Evolutionary conservation across 169 alveolate species (phyloP).

Genomic region (Plasmodium berghei): DNA sequence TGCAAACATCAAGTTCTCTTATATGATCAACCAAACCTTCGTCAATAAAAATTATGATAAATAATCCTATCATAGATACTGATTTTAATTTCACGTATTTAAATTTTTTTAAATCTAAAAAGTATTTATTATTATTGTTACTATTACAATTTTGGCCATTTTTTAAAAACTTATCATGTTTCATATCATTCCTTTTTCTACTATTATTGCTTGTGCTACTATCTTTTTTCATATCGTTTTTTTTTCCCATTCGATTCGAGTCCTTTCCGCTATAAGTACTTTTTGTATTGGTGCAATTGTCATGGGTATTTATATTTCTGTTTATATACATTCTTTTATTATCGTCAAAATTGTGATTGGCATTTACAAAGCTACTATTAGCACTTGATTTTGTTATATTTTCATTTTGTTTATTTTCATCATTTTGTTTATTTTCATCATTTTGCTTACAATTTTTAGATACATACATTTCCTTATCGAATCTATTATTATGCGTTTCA

Average conservation of each 20-base stretch:
- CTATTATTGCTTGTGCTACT: background rate
- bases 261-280: background rate
- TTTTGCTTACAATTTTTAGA: too few species aligned
- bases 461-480: too few species aligned
- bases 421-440: too few species aligned
- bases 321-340: background rate
- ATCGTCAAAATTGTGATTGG: too few species aligned
- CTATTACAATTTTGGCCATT: background rate
- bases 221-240: background rate
- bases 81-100: conserved; percentile 80
- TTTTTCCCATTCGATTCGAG: background rate
- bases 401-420: too few species aligned
- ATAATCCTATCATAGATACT: conserved; percentile 89
- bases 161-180: conserved; percentile 1
- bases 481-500: too few species aligned
- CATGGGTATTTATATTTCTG: background rate
- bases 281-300: background rate
- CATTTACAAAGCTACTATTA: too few species aligned
- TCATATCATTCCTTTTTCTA: background rate
- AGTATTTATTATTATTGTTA: conserved; percentile 17
- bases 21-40: conserved; percentile 80
- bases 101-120: conserved; percentile 58
- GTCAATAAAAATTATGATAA: conserved; percentile 86
- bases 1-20: conserved; percentile 82
- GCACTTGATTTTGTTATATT: too few species aligned